Evolutionary conservation across 1,139 yeast species (phyloP).

Genomic region (Diutina ranongensis): DNA sequence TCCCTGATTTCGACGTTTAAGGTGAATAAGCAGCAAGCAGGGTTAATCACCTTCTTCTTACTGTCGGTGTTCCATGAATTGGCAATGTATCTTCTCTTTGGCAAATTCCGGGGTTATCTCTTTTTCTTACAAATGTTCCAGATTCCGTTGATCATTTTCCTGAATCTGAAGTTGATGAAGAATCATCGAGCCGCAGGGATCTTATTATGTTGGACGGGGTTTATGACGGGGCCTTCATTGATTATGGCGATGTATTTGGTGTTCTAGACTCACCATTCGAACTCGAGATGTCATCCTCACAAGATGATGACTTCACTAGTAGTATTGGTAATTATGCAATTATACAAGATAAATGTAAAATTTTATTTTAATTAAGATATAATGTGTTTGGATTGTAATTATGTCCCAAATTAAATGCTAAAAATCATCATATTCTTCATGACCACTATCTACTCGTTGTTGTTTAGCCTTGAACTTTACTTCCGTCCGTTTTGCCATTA

Average conservation of each 20-base stretch:
- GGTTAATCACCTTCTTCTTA: conserved; percentile 68
- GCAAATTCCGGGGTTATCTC: conserved; percentile 69
- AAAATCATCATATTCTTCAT: neutral
- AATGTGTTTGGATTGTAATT: neutral
- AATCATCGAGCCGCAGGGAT: conserved; percentile 60
- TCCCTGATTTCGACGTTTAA: conserved; percentile 72
- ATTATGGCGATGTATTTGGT: conserved; percentile 78
- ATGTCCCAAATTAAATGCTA: neutral
- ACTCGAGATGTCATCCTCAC: no score
- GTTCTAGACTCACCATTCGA: no score
- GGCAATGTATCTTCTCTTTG: conserved; percentile 84
- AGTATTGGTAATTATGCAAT: neutral
- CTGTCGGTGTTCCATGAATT: conserved; percentile 82
- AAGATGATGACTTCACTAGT: neutral
- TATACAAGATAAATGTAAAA: neutral
- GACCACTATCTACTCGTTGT: neutral
- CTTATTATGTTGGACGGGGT: conserved; percentile 83
- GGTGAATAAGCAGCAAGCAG: conserved; percentile 56
- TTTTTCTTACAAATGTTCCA: conserved; percentile 76
- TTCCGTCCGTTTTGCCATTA: conserved; percentile 47
- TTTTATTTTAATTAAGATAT: no score
- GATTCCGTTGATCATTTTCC: conserved; percentile 49
- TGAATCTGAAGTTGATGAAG: conserved; percentile 39
- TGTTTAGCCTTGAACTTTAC: conserved; percentile 9
- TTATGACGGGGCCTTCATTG: conserved; percentile 81